Base-by-base conservation (phyloP, 305 asterid genomes). In the Rubia peregrina region DNA sequence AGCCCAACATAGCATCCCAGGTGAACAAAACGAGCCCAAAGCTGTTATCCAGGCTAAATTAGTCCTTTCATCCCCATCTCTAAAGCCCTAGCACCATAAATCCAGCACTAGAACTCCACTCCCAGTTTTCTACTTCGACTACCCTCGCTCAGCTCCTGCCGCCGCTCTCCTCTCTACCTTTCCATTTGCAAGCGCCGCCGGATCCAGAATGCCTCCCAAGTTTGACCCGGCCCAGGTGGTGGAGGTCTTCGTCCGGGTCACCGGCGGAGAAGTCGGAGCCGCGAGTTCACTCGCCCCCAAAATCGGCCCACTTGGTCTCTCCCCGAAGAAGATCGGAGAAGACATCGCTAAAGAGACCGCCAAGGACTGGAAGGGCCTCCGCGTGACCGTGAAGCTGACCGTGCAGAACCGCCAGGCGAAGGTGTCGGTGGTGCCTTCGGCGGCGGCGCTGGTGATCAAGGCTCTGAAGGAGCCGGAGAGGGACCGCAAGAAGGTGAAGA, bases 311-410 rank as follows among this genome's bases (percentile, higher is more conserved):
- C 80, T 80, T 10, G 92, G 92, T 74, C 87, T 87, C 9, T 87
- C 92, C 11, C 92, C 92, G 6, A 87, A 87, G 49, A 87, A 87
- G 67, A 85, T 87, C 76, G 92, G 92, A 21, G 92, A 87, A 76
- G 92, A 87, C 62, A 87, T 87, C 62, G 89, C 92, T 6, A 87
- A 87, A 77, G 92, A 87, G 21, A 87, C 92, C 26, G 88, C 89
- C 61, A 85, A 85, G 71, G 92, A 87, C 78, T 87, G 92, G 92
- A 87, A 87, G 88, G 92, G 92, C 9, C 89, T 87, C 57, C 89
- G 89, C 12, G 92, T 85, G 3, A 87, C 91, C 13, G 91, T 86
- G 10, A 86, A 86, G 69, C 86, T 86, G 65, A 86, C 89, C 3
- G 92, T 87, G 12, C 92, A 87, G 67, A 87, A 87, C 62, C 89